phyloP scores from a whole-genome alignment of 2,329 filamentous ascomycete species.

The Aureobasidium sp. region DNA sequence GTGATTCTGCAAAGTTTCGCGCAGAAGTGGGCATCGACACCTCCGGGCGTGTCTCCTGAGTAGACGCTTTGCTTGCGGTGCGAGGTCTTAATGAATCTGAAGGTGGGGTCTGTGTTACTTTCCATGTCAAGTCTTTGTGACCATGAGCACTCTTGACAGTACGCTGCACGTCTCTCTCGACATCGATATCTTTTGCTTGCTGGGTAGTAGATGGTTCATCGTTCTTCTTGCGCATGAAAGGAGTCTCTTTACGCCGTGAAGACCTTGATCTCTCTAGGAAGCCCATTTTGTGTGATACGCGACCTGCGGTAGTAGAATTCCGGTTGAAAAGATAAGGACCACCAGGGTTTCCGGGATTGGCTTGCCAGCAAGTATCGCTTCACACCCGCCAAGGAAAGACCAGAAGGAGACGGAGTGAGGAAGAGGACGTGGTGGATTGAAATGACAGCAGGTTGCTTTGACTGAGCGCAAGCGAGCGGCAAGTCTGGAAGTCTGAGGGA shows the following conservation, averaged over 20 bases:
- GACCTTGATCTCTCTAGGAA: slow-evolving; percentile 16
- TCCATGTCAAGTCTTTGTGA: neutral
- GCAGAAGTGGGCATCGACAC: neutral
- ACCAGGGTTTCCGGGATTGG: neutral
- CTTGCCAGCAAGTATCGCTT: neutral
- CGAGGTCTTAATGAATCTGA: neutral
- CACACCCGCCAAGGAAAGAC: neutral
- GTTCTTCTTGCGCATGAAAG: slow-evolving; percentile 11
- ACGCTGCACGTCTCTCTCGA: neutral
- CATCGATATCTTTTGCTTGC: neutral
- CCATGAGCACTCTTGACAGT: neutral
- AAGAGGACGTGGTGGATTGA: neutral
- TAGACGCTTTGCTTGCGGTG: neutral
- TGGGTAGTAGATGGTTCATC: slow-evolving; percentile 7
- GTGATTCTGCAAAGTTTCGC: neutral
- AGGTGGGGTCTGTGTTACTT: neutral
- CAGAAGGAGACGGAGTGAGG: neutral
- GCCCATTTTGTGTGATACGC: slow-evolving; percentile 10
- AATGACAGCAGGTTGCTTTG: neutral
- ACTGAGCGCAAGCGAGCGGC: neutral
- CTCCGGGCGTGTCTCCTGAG: neutral
- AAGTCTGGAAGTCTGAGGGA: neutral
- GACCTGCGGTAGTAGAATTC: neutral
- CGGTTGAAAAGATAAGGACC: neutral
- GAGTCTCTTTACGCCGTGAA: slow-evolving; percentile 14